These are phyloP conservation scores for Volvox reticuliferus DNA, from an alignment of 139 green algal genomes.

Conservation along the genomic window DNA sequence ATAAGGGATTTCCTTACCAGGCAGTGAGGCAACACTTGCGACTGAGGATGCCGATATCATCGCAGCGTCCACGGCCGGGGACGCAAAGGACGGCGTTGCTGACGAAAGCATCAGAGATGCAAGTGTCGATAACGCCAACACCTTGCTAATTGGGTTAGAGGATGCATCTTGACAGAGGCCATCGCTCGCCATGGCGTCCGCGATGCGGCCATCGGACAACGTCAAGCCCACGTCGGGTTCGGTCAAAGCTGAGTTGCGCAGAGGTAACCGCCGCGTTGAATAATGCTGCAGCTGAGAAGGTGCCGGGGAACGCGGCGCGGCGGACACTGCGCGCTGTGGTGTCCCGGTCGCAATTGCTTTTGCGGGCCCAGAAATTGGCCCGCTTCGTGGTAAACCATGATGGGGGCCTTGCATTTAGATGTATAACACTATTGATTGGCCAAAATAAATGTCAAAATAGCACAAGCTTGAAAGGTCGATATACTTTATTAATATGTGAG, in stretches of 20 bases:
- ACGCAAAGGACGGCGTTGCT: constrained; percentile 15
- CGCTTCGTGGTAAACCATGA: neutral
- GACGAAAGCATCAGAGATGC: constrained; percentile 15
- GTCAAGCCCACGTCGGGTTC: neutral
- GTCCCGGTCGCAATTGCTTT: neutral
- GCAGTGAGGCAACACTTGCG: too few relatives aligned
- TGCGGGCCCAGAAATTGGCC: neutral
- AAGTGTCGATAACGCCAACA: neutral
- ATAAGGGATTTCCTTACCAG: neutral
- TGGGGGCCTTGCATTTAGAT: neutral
- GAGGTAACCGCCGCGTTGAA: neutral
- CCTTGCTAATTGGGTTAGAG: neutral
- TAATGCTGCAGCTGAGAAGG: neutral
- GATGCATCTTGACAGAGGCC: neutral
- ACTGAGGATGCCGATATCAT: neutral
- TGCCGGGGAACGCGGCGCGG: neutral
- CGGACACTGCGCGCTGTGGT: neutral
- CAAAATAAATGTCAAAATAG: too few relatives aligned
- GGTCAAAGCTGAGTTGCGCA: neutral
- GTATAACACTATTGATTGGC: neutral
- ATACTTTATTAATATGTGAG: neutral
- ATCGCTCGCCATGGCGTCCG: neutral
- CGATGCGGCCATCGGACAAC: neutral
- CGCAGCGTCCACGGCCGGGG: neutral
- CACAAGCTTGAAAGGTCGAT: neutral